These are phyloP conservation scores for Brassica carinata DNA, from an alignment of 345 rosid species.

Conservation along the genomic window DNA sequence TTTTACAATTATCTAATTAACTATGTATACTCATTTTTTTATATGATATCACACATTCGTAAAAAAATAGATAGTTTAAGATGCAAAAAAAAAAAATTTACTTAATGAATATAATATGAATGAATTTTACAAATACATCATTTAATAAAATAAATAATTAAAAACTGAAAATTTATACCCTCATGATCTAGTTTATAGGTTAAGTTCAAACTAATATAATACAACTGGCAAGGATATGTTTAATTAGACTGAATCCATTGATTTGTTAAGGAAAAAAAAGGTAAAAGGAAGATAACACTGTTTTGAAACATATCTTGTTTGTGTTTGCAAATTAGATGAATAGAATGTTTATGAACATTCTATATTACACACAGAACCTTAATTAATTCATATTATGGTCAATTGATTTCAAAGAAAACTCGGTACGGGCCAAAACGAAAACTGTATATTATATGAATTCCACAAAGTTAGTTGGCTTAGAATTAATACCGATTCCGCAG, in stretches of 20 bases:
- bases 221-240: neutral
- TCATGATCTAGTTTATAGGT: too few species aligned
- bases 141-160: too few species aligned
- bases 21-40: too few species aligned
- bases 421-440: slow-evolving; percentile 16
- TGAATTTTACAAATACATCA: too few species aligned
- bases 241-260: neutral
- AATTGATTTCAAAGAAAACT: neutral
- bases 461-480: slow-evolving; percentile 35
- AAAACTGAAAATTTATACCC: too few species aligned
- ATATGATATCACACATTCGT: too few species aligned
- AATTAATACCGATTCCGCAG: slow-evolving; percentile 35
- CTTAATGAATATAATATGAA: too few species aligned
- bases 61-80: too few species aligned
- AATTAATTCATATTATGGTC: neutral
- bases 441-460: slow-evolving; percentile 24
- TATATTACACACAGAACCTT: slow-evolving; percentile 14
- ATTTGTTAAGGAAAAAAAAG: neutral
- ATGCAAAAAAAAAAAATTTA: too few species aligned
- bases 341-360: slow-evolving; percentile 38
- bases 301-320: slow-evolving; percentile 15
- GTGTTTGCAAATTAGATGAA: slow-evolving; percentile 3
- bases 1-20: too few species aligned
- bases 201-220: neutral
- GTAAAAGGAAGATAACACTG: neutral